A percentile compares a stretch with the other conserved stretches of the same genome.
These are phyloP conservation scores for Chalaropsis ovoidea DNA, from an alignment of 2,329 filamentous ascomycete species.

Conservation along the genomic window DNA sequence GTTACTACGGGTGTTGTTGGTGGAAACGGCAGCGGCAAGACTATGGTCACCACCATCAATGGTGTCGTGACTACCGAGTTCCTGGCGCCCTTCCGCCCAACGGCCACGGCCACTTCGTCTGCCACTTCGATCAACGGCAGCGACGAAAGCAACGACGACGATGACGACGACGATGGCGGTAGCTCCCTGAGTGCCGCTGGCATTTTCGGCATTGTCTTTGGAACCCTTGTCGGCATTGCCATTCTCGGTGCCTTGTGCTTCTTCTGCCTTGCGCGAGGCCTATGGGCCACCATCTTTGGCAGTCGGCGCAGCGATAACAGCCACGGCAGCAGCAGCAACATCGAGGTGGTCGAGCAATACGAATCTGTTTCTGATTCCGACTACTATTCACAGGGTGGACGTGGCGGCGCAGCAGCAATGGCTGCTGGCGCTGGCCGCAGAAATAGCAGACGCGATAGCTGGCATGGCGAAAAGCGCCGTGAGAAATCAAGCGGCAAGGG, in stretches of 20 bases:
- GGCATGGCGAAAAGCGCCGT: constrained; percentile 38
- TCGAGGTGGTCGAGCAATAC: constrained; percentile 31
- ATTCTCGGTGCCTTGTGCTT: constrained; percentile 62
- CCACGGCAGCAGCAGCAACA: constrained; percentile 38
- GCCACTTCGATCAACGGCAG: constrained; percentile 40
- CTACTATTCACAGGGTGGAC: constrained; percentile 27
- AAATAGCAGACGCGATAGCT: constrained; percentile 27
- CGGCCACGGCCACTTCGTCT: constrained; percentile 43
- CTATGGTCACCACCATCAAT: constrained; percentile 39
- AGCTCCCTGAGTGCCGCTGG: constrained; percentile 55
- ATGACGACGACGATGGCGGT: constrained; percentile 32
- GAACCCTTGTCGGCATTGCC: constrained; percentile 55
- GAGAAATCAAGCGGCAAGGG: constrained; percentile 43
- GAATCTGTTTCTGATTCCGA: constrained; percentile 46
- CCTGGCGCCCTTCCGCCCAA: constrained; percentile 44
- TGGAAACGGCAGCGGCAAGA: constrained; percentile 31
- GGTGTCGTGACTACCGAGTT: constrained; percentile 46
- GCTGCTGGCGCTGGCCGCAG: constrained; percentile 21
- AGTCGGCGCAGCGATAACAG: constrained; percentile 30
- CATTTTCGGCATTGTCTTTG: constrained; percentile 73
- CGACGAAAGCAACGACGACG: constrained; percentile 36
- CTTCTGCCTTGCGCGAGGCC: constrained; percentile 57
- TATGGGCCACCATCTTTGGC: constrained; percentile 56
- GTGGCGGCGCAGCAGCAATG: constrained; percentile 28
- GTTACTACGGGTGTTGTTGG: constrained; percentile 31